Evolutionary conservation across 1,284 basidiomycete genomes (phyloP), one percentile per base, ranked within the genome.

Genomic region (Fomitopsis pinicola): DNA sequence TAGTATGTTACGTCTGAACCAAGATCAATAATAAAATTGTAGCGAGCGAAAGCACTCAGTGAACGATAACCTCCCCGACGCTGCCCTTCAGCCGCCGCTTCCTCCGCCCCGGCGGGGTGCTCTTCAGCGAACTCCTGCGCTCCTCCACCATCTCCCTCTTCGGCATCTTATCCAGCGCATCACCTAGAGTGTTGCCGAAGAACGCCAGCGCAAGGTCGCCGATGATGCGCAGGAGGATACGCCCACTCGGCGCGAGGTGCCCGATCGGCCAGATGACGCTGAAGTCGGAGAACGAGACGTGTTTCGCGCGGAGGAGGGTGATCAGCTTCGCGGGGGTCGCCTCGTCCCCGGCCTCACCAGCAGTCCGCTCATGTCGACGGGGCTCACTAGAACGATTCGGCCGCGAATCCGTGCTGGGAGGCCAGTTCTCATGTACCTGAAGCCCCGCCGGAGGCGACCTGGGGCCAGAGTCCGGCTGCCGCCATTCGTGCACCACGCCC

Each of bases 281-380:
- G 59, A 84, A 83, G 66, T 89, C 87, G 9, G 86, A 88, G 69
- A 89, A 88, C 7, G 80, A 79, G 30, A 75, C 67, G 63, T 88
- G 87, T 58, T 74, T 68, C 14, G 79, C 80, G 57, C 79, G 77
- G 55, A 84, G 82, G 42, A 36, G 22, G 5, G 52, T 59, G 33
- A 56, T 17, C 9, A 62, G 54, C 53, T 59, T 33, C 12, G 48
- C 48, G 1, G 48, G 5, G 42, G 62, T 61, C 52, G 26, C 42
- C 26, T 33, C 28, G 4, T 33, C 28, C 17, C 15, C 28, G 2
- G 17, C 6, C 9, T 19, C 55, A 30, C 26, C 36, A 17, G 28
- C 42, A n/a, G 30, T 36, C 59, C 55, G 38, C 30, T 45, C n/a
- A 17, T 30, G 33, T 30, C 53, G 7, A 30, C 19, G 22, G 22